Percentiles rank a stretch among this genome's conserved stretches.
Evolutionary conservation across 2,329 filamentous ascomycete species (phyloP).

Genomic region (Fusarium avenaceum): DNA sequence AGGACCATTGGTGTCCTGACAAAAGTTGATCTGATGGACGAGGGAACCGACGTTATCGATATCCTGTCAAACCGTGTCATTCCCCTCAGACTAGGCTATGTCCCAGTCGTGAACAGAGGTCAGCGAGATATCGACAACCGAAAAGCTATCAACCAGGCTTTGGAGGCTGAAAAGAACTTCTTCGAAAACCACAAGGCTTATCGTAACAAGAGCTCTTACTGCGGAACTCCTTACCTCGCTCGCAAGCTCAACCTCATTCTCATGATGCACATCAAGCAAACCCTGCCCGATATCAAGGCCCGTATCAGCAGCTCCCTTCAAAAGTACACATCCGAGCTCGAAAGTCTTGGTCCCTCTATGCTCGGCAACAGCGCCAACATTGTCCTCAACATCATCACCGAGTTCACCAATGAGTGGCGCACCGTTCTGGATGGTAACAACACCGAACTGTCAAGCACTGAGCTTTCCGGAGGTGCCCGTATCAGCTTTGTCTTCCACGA

Average conservation of each 20-base stretch:
- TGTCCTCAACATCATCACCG: conserved; percentile 97
- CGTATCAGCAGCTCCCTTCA: conserved; percentile 93
- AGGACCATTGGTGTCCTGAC: conserved; percentile 98
- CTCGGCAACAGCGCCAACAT: conserved; percentile 97
- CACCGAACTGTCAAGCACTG: conserved; percentile 92
- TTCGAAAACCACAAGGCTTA: conserved; percentile 99
- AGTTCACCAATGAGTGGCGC: conserved; percentile 98
- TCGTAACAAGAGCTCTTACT: conserved; percentile 98
- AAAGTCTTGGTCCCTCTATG: conserved; percentile 89
- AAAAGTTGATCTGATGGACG: conserved; percentile 99
- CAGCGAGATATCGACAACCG: conserved; percentile 99
- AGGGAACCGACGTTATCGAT: conserved; percentile 97
- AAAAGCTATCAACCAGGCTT: conserved; percentile 89
- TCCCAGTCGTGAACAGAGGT: conserved; percentile 97
- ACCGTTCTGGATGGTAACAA: conserved; percentile 97
- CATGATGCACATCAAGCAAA: conserved; percentile 99
- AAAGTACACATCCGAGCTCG: conserved; percentile 88
- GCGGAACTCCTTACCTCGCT: conserved; percentile 95
- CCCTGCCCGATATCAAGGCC: conserved; percentile 96
- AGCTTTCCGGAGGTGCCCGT: conserved; percentile 95
- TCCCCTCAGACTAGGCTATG: conserved; percentile 92
- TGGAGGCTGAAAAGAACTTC: conserved; percentile 96
- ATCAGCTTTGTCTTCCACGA: conserved; percentile 99
- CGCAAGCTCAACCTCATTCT: conserved; percentile 98
- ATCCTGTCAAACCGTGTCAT: conserved; percentile 98